These are phyloP conservation scores for Zygosaccharomyces bailii DNA, from an alignment of 805 yeast species.

Conservation along the genomic window DNA sequence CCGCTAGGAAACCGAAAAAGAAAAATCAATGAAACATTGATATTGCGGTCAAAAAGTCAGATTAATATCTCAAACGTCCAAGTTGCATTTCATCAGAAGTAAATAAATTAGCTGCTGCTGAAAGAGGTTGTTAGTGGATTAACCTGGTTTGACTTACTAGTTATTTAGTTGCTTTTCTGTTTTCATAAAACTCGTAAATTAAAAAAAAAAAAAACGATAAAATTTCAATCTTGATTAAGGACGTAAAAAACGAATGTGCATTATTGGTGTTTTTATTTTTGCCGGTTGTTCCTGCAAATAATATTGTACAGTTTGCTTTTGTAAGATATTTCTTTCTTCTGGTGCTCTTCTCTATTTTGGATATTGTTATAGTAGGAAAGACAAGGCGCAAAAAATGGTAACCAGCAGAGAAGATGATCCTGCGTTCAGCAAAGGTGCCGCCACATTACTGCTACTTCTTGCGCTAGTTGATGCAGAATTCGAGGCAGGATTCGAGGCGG, in stretches of 20 bases:
- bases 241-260: neutral
- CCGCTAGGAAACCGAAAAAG: too few species aligned
- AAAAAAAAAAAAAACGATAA: neutral
- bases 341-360: neutral
- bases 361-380: constrained; percentile 1
- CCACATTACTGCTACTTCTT: neutral
- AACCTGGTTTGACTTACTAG: neutral
- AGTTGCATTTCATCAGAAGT: neutral
- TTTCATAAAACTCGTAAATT: neutral
- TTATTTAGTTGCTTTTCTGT: neutral
- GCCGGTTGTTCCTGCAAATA: neutral
- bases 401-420: constrained; percentile 1
- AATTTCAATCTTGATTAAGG: neutral
- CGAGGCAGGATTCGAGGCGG: constrained; percentile 5
- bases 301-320: constrained; percentile 1
- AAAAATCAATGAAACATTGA: too few species aligned
- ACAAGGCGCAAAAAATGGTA: constrained; percentile 1
- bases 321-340: neutral
- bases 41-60: too few species aligned
- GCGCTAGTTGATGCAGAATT: neutral
- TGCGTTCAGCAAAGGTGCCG: neutral
- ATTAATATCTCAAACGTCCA: too few species aligned
- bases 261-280: neutral
- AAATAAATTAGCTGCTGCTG: neutral
- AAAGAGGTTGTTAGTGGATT: neutral